Evolutionary conservation across 768 basidiomycete genomes (phyloP), one percentile per base, ranked within the genome.

Genomic region (Naematelia aurantialba): DNA sequence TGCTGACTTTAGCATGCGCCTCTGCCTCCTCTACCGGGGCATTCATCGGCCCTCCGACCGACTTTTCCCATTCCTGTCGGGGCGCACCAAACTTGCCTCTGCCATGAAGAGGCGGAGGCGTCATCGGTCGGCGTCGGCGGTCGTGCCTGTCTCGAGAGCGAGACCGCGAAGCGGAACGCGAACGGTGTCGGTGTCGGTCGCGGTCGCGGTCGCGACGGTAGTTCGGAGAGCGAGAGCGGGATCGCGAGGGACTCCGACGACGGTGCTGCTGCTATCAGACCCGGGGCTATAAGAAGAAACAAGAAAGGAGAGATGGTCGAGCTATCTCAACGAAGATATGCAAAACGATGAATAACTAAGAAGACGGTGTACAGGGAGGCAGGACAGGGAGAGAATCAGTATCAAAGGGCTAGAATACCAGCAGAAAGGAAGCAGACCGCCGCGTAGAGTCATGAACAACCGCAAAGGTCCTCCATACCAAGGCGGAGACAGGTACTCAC

Each of bases 1-100:
- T 91, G 87, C 89, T 91, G 75, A 87, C 84, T 78, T 96, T 93
- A 73, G 91, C 86, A 69, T 97, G 94, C 77, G 93, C 94, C 70
- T 86, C 86, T 14, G 94, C 94, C 74, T 96, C 93, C 81, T 93
- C 89, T 65, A 89, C 47, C 13, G 75, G 65, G 31, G 59, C 62
- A 48, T 64, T 64, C 58, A 59, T 64, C 25, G 59, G 55, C 53
- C 59, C 59, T 8, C 62, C 62, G 22, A 64, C 56, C 3, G 58
- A 60, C 30, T 59, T 64, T 22, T 60, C 62, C 46, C 54, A 52
- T 26, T 62, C 65, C n/a, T 55, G 49, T 24, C 58, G 42, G 4
- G 59, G 65, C 17, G 44, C 65, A 26, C 57, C 61, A 30, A 50
- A 59, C 25, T 45, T 50, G 44, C 56, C 60, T 22, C 59, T 53